A percentile compares a stretch with the other conserved stretches of the same genome.
These are phyloP conservation scores for Ophiocytium majus DNA, from an alignment of 352 stramenopile genomes.

Conservation along the genomic window DNA sequence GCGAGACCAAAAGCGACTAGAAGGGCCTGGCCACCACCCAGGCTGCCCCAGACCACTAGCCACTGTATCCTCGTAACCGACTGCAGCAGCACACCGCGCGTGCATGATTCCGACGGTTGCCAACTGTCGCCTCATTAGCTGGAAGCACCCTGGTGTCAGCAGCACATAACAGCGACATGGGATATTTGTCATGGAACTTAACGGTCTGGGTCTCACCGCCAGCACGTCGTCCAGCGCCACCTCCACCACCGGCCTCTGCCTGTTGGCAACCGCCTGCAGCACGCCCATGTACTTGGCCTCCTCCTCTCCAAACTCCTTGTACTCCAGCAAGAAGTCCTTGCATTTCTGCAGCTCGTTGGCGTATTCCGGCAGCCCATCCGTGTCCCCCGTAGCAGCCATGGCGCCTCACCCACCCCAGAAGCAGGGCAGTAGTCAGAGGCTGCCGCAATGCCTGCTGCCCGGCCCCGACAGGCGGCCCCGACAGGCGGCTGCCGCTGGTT, in stretches of 20 bases:
- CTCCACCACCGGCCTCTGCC: conserved; percentile 51
- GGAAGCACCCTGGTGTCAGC: neutral
- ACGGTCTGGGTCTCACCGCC: conserved; percentile 25
- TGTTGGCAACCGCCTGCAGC: conserved; percentile 58
- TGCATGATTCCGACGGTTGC: neutral
- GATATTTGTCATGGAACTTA: neutral
- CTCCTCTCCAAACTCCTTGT: conserved; percentile 41
- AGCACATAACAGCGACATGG: neutral
- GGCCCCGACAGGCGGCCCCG: too few relatives aligned
- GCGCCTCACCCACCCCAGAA: too few relatives aligned
- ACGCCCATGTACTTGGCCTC: conserved; percentile 54
- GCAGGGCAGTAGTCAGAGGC: too few relatives aligned
- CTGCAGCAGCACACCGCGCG: neutral
- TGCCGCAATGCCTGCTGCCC: too few relatives aligned
- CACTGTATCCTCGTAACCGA: too few relatives aligned
- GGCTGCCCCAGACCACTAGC: too few relatives aligned
- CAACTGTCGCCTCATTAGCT: neutral
- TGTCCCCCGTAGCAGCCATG: neutral
- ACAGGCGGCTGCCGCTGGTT: neutral
- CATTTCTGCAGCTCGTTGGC: conserved; percentile 45
- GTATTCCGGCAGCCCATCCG: conserved; percentile 43
- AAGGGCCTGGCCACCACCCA: too few relatives aligned
- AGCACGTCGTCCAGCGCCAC: conserved; percentile 59
- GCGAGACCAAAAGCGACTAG: too few relatives aligned
- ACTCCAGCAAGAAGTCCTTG: conserved; percentile 49